Evolutionary conservation across 1,139 yeast species (phyloP), one percentile per base, ranked within the genome.

Genomic region (Entelexis sorbosivorans): DNA sequence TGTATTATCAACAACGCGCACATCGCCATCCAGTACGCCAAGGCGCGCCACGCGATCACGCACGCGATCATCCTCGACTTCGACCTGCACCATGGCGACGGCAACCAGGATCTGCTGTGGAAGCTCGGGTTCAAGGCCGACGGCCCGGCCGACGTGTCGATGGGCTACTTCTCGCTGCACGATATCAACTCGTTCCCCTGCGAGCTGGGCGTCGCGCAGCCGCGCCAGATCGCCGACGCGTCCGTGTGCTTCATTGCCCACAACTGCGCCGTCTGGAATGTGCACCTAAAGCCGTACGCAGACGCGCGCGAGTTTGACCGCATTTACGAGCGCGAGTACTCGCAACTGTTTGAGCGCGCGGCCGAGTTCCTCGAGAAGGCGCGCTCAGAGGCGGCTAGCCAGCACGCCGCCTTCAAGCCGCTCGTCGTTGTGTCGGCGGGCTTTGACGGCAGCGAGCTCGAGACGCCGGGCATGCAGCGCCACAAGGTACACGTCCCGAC

Each of bases 11-110:
- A 86, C 66, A 86, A 86, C 61, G 94, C 82, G 0, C 95, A 85
- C 57, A 78, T 86, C 49, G 89, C 84, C 4, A 78, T 84, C 35
- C 93, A 85, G 62, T 86, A 86, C 63, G 95, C 95, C 0, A 76
- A 74, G 54, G 77, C 72, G 49, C 66, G 70, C 14, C 76, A 82
- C 61, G 79, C 73, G 2, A 79, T 86, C 2, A 81, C 91, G 0
- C 95, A 86, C 66, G 88, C 88, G 17, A 91, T 83, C 1, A 82
- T 86, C 28, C 69, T 86, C 35, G 95, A 86, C 64, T 82, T 86
- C 56, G 95, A 86, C 65, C 71, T 86, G 48, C 95, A 86, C 63
- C 95, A 86, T 62, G 95, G 95, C n/a, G 95, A 86, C 65, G 95
- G 95, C 5, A 77, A 86, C 6, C 95, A 86, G 62, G 95, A 85